Evolutionary conservation across 2,329 filamentous ascomycete genomes (phyloP).

Genomic region (Coniochaeta sp.): DNA sequence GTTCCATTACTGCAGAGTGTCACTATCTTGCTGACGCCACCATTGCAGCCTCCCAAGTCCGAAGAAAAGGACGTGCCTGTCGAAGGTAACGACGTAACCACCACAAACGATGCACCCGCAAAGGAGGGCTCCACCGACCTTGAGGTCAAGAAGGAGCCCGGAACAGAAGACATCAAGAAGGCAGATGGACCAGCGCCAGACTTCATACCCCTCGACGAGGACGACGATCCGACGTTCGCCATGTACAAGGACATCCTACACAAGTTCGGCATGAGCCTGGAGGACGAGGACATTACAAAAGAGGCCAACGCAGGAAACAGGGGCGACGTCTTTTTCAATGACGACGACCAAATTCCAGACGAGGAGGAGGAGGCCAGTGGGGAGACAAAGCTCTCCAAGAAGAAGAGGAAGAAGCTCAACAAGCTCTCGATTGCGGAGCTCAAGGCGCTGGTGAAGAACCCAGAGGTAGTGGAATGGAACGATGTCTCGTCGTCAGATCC

Average conservation of each 20-base stretch:
- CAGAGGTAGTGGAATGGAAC: slow-evolving; percentile 96
- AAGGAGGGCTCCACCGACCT: slow-evolving; percentile 22
- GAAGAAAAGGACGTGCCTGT: slow-evolving; percentile 7
- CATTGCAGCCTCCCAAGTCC: slow-evolving; percentile 9
- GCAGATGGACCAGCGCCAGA: slow-evolving; percentile 40
- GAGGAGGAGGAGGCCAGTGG: slow-evolving; percentile 66
- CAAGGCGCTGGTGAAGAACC: slow-evolving; percentile 83
- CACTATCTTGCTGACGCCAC: slow-evolving; percentile 3
- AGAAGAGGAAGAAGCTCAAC: slow-evolving; percentile 85
- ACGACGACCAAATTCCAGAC: slow-evolving; percentile 80
- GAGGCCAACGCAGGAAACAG: slow-evolving; percentile 66
- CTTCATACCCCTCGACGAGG: slow-evolving; percentile 41
- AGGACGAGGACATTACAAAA: slow-evolving; percentile 56
- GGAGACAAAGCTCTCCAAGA: slow-evolving; percentile 77
- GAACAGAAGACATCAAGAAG: slow-evolving; percentile 25
- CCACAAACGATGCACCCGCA: neutral
- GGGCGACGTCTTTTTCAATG: slow-evolving; percentile 75
- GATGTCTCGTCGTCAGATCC: slow-evolving; percentile 90
- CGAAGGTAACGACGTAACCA: neutral
- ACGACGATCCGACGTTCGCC: slow-evolving; percentile 74
- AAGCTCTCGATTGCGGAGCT: slow-evolving; percentile 93
- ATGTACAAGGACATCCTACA: slow-evolving; percentile 78
- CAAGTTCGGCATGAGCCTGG: slow-evolving; percentile 63
- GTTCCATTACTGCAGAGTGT: too few relatives aligned
- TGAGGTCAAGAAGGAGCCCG: slow-evolving; percentile 33